Conservation (phyloP, 2,329 filamentous ascomycete genomes). For the Pezicula neosporulosa region DNA sequence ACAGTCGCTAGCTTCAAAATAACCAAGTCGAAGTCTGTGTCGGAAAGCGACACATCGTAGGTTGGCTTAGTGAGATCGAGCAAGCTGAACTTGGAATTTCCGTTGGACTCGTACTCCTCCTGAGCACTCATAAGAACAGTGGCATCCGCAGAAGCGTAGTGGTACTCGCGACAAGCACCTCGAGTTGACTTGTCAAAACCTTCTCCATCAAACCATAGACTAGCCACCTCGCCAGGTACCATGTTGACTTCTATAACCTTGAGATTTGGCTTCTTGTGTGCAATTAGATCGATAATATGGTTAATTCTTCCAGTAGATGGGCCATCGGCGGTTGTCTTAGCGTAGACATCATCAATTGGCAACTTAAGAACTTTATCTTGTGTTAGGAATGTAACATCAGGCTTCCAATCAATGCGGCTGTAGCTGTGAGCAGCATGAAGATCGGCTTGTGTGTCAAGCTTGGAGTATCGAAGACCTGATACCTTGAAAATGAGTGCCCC, state of each 20-base stretch:
- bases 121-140: conserved; percentile 5
- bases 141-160: conserved; percentile 8
- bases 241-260: conserved; percentile 32
- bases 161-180: conserved; percentile 11
- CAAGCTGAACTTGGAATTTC: background rate
- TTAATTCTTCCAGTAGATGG: background rate
- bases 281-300: conserved; percentile 30
- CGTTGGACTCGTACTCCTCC: background rate
- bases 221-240: conserved; percentile 14
- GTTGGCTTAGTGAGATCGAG: conserved; percentile 1
- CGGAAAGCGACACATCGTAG: background rate
- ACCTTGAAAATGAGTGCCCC: conserved; percentile 11
- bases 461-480: conserved; percentile 9
- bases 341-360: background rate
- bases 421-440: conserved; percentile 6
- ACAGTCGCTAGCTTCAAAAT: conserved; percentile 1
- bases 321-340: background rate
- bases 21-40: conserved; percentile 3
- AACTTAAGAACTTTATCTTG: background rate
- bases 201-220: conserved; percentile 22
- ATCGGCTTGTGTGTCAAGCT: conserved; percentile 11
- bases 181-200: conserved; percentile 3
- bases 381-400: conserved; percentile 14
- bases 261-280: conserved; percentile 32
- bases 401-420: conserved; percentile 12